These are phyloP conservation scores for Leishmania arabica DNA, from an alignment of 208 protist species.

Conservation along the genomic window DNA sequence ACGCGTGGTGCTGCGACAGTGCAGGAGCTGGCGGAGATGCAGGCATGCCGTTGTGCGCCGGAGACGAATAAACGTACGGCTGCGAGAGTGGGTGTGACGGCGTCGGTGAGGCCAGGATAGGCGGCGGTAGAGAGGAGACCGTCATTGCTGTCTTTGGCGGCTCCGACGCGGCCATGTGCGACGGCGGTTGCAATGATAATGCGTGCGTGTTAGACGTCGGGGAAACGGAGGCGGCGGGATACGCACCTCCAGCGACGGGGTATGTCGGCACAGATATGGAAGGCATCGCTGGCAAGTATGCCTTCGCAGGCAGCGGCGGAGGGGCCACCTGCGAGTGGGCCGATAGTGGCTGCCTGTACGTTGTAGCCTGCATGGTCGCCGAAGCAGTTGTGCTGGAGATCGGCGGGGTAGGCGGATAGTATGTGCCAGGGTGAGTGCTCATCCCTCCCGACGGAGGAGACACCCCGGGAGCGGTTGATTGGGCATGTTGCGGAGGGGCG, in stretches of 20 bases:
- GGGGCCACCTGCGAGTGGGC: not conserved
- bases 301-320: not conserved
- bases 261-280: not conserved
- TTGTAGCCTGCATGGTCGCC: not conserved
- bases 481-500: not conserved
- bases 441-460: slow-evolving; percentile 3
- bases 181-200: not conserved
- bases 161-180: not conserved
- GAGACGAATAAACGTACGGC: not conserved
- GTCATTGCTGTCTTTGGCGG: not conserved
- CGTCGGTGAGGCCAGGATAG: not conserved
- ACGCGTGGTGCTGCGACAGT: not conserved
- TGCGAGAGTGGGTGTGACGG: not conserved
- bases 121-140: not conserved
- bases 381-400: slow-evolving; percentile 6
- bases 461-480: not conserved
- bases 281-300: not conserved
- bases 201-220: not conserved
- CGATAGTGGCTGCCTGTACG: slow-evolving; percentile 2
- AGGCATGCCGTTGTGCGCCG: slow-evolving; percentile 3
- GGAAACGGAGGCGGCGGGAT: not conserved
- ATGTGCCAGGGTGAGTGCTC: not conserved
- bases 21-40: not conserved
- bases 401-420: slow-evolving; percentile 1
- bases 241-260: not conserved